Evolutionary conservation across 345 rosid genomes (phyloP).

Genomic region (Aegle marmelos): DNA sequence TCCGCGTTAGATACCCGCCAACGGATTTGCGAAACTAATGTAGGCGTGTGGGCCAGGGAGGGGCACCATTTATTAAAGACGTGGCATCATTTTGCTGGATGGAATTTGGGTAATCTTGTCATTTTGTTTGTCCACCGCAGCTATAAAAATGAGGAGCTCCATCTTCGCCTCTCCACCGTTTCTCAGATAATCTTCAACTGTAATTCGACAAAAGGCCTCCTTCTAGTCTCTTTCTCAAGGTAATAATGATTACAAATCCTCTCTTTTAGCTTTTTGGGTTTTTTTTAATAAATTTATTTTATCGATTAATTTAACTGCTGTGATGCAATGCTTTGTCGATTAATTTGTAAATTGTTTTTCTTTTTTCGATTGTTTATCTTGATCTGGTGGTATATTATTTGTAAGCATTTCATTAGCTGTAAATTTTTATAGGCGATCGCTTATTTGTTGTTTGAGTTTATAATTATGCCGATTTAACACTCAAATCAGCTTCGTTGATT

Average conservation of each 20-base stretch:
- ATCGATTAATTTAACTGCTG: too few species aligned
- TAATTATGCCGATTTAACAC: neutral
- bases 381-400: neutral
- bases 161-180: fast-evolving
- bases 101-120: neutral
- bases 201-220: neutral
- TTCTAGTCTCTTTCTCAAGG: neutral
- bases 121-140: neutral
- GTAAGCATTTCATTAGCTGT: neutral
- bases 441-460: neutral
- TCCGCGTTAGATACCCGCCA: too few species aligned
- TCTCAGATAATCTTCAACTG: neutral
- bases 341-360: neutral
- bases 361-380: too few species aligned
- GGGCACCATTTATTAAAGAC: neutral
- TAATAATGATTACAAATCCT: too few species aligned
- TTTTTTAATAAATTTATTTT: too few species aligned
- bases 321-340: neutral
- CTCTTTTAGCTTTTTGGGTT: neutral
- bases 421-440: neutral
- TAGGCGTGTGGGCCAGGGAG: neutral
- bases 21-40: neutral
- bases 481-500: neutral
- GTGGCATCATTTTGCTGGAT: neutral
- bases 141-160: neutral